These are phyloP conservation scores for Metschnikowia continentalis DNA, from an alignment of 805 yeast genomes.

Conservation along the genomic window DNA sequence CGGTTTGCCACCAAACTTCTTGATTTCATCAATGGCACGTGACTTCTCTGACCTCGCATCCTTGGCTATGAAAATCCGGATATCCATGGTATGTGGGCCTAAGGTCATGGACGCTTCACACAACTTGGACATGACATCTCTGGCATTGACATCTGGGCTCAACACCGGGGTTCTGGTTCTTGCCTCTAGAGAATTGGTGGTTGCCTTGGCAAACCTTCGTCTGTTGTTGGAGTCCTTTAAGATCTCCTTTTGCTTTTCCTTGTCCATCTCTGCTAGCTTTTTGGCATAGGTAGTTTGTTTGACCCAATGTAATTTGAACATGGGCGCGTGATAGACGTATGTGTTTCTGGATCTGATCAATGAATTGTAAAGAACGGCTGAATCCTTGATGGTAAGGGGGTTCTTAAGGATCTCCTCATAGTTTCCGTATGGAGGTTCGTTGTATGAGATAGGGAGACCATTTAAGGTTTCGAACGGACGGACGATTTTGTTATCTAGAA, in stretches of 20 bases:
- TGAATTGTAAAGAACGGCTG: constrained; percentile 69
- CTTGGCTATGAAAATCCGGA: constrained; percentile 75
- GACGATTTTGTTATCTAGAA: constrained; percentile 32
- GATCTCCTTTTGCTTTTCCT: constrained; percentile 20
- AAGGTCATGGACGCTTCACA: constrained; percentile 67
- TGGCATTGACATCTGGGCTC: constrained; percentile 46
- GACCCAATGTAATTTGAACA: constrained; percentile 80
- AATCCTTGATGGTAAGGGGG: constrained; percentile 67
- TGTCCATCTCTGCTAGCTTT: constrained; percentile 36
- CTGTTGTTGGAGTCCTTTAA: constrained; percentile 13
- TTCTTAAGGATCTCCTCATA: constrained; percentile 49
- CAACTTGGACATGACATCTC: constrained; percentile 86
- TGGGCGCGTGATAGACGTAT: constrained; percentile 54
- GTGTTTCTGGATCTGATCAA: constrained; percentile 65
- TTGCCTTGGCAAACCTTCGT: constrained; percentile 19
- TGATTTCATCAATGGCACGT: constrained; percentile 26
- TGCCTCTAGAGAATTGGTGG: constrained; percentile 17
- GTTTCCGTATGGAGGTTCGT: constrained; percentile 57
- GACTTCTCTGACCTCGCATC: constrained; percentile 65
- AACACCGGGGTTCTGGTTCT: constrained; percentile 31
- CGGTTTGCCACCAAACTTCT: constrained; percentile 9
- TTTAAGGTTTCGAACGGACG: constrained; percentile 66
- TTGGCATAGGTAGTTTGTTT: constrained; percentile 57
- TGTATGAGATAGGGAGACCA: constrained; percentile 63
- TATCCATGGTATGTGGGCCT: constrained; percentile 82